phyloP scores from a whole-genome alignment of 257 asterid genomes.

The Perilla frutescens region DNA sequence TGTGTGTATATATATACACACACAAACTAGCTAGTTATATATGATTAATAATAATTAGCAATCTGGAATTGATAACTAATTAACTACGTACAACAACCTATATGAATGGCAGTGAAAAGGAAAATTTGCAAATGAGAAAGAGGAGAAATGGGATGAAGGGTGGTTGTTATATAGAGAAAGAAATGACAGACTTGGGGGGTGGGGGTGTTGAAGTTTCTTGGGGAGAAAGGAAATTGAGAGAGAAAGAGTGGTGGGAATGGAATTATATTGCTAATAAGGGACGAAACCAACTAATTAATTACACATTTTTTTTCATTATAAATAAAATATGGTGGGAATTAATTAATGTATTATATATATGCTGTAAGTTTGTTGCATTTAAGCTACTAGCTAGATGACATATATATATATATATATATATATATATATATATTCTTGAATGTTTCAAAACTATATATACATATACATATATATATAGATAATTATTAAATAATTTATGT shows the following conservation, averaged over 20 bases:
- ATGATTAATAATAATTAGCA: not conserved
- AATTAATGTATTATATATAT: conserved; percentile 7
- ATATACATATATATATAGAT: too few relatives aligned
- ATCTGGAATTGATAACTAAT: not conserved
- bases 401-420: too few relatives aligned
- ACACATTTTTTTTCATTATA: too few relatives aligned
- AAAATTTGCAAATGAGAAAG: conserved; percentile 56
- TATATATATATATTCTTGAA: not conserved
- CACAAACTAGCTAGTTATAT: too few relatives aligned
- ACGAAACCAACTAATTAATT: conserved; percentile 26
- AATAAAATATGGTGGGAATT: conserved; percentile 14
- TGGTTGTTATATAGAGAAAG: conserved; percentile 47
- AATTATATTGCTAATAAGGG: conserved; percentile 50
- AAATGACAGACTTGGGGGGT: conserved; percentile 30
- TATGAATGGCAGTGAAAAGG: conserved; percentile 7
- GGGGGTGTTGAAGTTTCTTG: conserved; percentile 49
- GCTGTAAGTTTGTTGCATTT: conserved; percentile 30
- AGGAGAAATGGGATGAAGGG: conserved; percentile 36
- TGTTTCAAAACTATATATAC: not conserved
- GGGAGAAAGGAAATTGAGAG: conserved; percentile 49
- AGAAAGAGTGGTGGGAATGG: conserved; percentile 43
- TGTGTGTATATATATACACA: too few relatives aligned
- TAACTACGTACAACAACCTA: not conserved
- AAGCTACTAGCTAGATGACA: conserved; percentile 5
- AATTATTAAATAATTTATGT: too few relatives aligned